phyloP scores from a whole-genome alignment of 345 rosid genomes.

The Eucalyptus pauciflora region DNA sequence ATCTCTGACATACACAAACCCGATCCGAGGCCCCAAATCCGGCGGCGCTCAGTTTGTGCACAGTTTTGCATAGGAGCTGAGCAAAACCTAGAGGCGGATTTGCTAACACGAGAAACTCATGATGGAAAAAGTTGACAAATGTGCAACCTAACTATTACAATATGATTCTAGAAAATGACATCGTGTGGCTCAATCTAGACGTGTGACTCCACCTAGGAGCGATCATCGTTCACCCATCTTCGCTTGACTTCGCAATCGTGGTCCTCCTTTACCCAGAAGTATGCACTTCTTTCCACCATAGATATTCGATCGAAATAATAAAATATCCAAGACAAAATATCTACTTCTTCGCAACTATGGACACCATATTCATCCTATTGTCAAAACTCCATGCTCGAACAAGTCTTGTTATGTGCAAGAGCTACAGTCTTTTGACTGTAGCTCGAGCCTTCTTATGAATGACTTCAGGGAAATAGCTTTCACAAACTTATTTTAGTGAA shows the following conservation, averaged over 20 bases:
- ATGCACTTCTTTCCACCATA: neutral
- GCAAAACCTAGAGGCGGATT: neutral
- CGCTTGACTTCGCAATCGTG: neutral
- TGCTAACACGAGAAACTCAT: neutral
- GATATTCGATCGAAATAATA: neutral
- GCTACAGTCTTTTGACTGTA: neutral
- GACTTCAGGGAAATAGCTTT: neutral
- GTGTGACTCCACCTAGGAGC: neutral
- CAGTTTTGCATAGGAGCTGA: neutral
- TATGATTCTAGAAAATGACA: neutral
- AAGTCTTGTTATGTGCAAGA: neutral
- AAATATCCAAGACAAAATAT: neutral
- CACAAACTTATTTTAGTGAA: neutral
- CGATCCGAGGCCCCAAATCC: neutral
- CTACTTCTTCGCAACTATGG: neutral
- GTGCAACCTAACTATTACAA: neutral
- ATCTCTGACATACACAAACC: neutral
- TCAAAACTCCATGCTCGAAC: neutral
- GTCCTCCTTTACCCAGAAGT: neutral
- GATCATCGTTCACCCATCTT: neutral
- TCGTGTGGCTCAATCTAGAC: neutral
- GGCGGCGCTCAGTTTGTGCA: neutral
- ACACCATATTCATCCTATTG: neutral
- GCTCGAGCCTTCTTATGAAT: neutral
- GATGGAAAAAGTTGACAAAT: neutral